Base-by-base conservation (phyloP, 2,329 filamentous ascomycete genomes). In the Ophiostoma piceae region DNA sequence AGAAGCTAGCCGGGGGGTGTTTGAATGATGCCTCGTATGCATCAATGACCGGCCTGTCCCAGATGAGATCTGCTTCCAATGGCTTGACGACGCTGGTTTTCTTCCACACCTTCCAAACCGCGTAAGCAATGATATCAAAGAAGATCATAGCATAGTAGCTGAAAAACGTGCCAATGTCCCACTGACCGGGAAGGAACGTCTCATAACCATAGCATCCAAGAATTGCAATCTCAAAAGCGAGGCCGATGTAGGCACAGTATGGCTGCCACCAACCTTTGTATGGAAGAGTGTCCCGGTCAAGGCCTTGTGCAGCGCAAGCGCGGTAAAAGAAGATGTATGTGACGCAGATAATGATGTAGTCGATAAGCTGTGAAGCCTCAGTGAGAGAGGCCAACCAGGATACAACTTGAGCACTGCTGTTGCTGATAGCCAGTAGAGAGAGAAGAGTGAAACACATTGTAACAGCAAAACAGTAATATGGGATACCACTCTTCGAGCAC, bases 91-190 rank as follows among this genome's bases (percentile, higher is more conserved):
- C 79, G 71, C 81, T 82, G 1, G 88, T 90, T 70, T 80, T 81
- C 79, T 88, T 87, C 76, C 87, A 26, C 0, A 90, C 8, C 78
- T 91, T 92, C 87, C 87, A 91, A 74, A 81, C 80, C 26, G 83
- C 67, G 75, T 84, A 90, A 39, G 86, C 78, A 41, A 85, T 75
- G 6, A 83, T 82, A 0, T 83, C 82, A 32, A 88, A 76, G 12
- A 87, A 77, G 71, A 84, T 79, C 84, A 87, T 86, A 32, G 83
- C 83, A 77, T 88, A 88, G 79, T 85, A 84, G 22, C 80, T 78
- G 76, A 84, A 80, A 75, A 85, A 84, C 37, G 75, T 79, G 2
- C 81, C 77, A 26, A 81, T 79, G 29, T 78, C 77, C 82, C 87
- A 88, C 37, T 66, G 8, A 5, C 64, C 64, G 0, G 75, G 74